Evolutionary conservation across 1,284 basidiomycete species (phyloP).

Genomic region (Crocinoboletus sp.): DNA sequence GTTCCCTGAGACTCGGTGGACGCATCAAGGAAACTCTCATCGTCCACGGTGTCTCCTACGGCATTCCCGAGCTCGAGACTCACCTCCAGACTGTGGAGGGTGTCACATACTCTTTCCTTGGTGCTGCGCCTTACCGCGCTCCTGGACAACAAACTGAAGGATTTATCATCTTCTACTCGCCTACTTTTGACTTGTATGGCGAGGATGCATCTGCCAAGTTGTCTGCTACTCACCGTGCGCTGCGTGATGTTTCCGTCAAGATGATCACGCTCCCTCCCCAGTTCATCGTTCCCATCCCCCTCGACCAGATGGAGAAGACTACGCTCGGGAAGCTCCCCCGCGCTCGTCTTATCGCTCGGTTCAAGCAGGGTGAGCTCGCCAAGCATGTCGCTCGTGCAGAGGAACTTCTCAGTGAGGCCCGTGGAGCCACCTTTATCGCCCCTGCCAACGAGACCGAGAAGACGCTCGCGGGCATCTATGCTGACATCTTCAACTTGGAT

Average conservation of each 20-base stretch:
- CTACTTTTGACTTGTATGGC: slow-evolving; percentile 18
- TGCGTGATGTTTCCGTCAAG: slow-evolving; percentile 21
- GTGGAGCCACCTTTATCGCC: slow-evolving; percentile 16
- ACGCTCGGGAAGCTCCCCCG: slow-evolving; percentile 25
- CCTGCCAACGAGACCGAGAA: slow-evolving; percentile 20
- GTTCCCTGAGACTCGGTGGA: slow-evolving; percentile 34
- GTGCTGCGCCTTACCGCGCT: slow-evolving; percentile 27
- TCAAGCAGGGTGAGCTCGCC: slow-evolving; percentile 23
- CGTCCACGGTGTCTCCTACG: slow-evolving; percentile 39
- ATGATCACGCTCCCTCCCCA: slow-evolving; percentile 28
- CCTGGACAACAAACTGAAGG: slow-evolving; percentile 25
- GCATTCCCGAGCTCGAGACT: slow-evolving; percentile 36
- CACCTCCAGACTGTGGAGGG: slow-evolving; percentile 36
- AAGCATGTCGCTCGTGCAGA: slow-evolving; percentile 20
- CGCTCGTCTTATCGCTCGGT: slow-evolving; percentile 17
- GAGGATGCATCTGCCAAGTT: slow-evolving; percentile 18
- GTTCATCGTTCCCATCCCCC: slow-evolving; percentile 19
- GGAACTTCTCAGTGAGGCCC: slow-evolving; percentile 17
- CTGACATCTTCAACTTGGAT: slow-evolving; percentile 22
- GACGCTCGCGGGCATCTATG: slow-evolving; percentile 18
- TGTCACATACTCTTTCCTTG: slow-evolving; percentile 31
- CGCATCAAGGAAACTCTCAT: slow-evolving; percentile 39
- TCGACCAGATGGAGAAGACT: slow-evolving; percentile 26
- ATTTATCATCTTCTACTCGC: slow-evolving; percentile 25
- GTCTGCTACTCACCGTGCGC: slow-evolving; percentile 15